Base-by-base conservation (phyloP, 768 basidiomycete species). In the Clitopilus hobsonii region DNA sequence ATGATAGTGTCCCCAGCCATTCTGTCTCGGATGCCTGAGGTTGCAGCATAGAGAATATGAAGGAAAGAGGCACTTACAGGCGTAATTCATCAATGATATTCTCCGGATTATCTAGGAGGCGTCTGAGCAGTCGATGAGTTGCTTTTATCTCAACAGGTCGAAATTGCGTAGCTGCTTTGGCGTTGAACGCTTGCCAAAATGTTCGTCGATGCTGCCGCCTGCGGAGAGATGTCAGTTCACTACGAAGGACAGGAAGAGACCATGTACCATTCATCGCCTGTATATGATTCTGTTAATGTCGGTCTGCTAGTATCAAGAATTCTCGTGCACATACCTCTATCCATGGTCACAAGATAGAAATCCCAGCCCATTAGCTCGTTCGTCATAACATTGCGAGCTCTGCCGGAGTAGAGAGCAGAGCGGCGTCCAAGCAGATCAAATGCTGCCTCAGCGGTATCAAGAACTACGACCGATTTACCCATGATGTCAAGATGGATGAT, bases 201-300 rank as follows among this genome's bases (percentile, higher is more conserved):
- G 64, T 25, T 32, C 51, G 49, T 2, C 66, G 57, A 51, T 58
- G 55, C 18, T 36, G 30, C 29, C 65, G 60, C 66, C 65, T 62
- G 30, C n/a, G 30, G 8, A 32, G 30, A 16, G 7, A 32, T 32
- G 30, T 7, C 7, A 32, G 7, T 7, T 7, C 55, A 63, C 60
- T 66, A 69, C 51, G 69, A 54, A 2, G 63, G 61, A 54, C 70
- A 62, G 29, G 65, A 65, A 28, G 66, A 32, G 30, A 32, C 26
- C 1, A 7, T 45, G 0, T 47, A 61, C 60, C 56, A 61, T 10
- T 54, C 26, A 38, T 61, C 52, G n/a, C n/a, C n/a, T n/a, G n/a
- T n/a, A n/a, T n/a, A n/a, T n/a, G n/a, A n/a, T n/a, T n/a, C n/a
- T n/a, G n/a, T n/a, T n/a, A n/a, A n/a, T n/a, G n/a, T n/a, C n/a